Base-by-base conservation (phyloP, 352 stramenopile genomes). In the Phytophthora sp. region DNA sequence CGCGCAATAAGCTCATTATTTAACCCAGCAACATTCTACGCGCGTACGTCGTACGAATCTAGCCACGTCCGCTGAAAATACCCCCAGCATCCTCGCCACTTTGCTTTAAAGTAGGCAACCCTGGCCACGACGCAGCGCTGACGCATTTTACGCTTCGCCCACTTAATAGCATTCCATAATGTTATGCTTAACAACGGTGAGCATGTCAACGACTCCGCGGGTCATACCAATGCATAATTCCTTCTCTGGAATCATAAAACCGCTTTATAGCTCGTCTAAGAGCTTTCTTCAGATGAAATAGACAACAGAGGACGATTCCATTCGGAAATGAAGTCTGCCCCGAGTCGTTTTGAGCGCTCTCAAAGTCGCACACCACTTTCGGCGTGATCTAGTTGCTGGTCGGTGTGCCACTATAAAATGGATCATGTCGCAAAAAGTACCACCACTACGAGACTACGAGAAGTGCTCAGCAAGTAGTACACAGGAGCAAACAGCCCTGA, bases 361-460 rank as follows among this genome's bases (percentile, higher is more conserved):
- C 43, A n/a, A 51, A 51, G 43, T 38, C 43, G 15, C 43, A 51
- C 8, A 51, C 28, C 7, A 41, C 45, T 41, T n/a, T 53, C 45
- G 6, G 45, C 30, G 1, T 13, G 34, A 2, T 41, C 34, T 7
- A 41, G 28, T n/a, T 28, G 44, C 28, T 52, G 44, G 11, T 52
- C 44, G 6, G 44, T 52, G 5, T 52, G 38, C 27, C 5, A 52
- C 26, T 4, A 52, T 28, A 41, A 31, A 69, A 63, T 49, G 20
- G 3, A 58, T 21, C 50, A 49, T 58, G n/a, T 77, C 49, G 18
- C 48, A 77, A 41, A 73, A 77, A 2, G 54, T 34, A 38, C 66
- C 55, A 4, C n/a, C 10, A 12, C 43, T 62, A 3, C 38, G 39
- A 5, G 23, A 12, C 43, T 62, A 3, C 38, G 39, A 5, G 23